Base-by-base conservation (phyloP, 1,139 yeast genomes). In the Geotrichum candidum region DNA sequence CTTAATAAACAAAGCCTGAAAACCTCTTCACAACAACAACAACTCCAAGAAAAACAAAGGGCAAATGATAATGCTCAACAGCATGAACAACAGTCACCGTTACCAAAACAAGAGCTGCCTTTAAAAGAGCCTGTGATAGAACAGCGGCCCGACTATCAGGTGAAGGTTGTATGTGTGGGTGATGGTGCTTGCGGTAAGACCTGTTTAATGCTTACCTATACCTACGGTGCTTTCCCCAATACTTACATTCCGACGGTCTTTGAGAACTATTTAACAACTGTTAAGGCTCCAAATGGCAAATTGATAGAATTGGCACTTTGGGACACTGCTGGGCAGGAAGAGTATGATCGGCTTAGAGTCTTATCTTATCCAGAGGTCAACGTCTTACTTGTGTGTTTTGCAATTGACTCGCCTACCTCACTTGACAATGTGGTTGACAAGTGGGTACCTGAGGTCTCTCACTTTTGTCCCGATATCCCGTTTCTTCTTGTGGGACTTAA, bases 151-250 rank as follows among this genome's bases (percentile, higher is more conserved):
- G 71, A 68, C 61, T 63, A 66, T 54, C 66, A 70, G 54, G 66
- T 69, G 50, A 71, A 71, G 61, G 95, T 91, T 22, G 92, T 90
- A 31, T 67, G 71, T 59, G 96, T 92, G 4, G 98, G 98, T 3
- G 98, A 92, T 73, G 96, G 96, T 68, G 96, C 94, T 15, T 89
- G 96, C 72, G 98, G 98, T 38, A 92, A 92, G 74, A 92, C 98
- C 0, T 88, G 96, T 67, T 76, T 92, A 65, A 76, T 92, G 63
- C 87, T 88, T 35, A 83, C 92, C n/a, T 92, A 89, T 72, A 84
- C 91, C 4, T 85, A 86, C 67, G 90, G 90, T 29, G 80, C 82
- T 65, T 89, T 88, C 70, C 97, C 97, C 2, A 74, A 72, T 51
- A 80, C 83, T 13, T 89, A 89, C 70, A 90, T 89, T n/a, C 97